Evolutionary conservation across 768 basidiomycete genomes (phyloP), one percentile per base, ranked within the genome.

Genomic region (Termitomyces sp.): DNA sequence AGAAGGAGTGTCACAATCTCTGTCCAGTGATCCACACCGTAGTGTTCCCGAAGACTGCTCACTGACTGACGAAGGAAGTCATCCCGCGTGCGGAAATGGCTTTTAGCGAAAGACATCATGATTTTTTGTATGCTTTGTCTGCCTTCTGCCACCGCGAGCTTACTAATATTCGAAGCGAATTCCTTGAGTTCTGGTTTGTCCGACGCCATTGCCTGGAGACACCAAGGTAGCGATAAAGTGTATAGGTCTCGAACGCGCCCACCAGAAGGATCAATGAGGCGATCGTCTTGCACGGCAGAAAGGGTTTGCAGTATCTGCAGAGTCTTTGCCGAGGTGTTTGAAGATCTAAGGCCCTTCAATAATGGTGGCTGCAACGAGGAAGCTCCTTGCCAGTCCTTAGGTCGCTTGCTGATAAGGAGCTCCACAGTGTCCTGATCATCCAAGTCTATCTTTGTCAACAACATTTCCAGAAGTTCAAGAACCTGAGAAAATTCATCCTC

Each of bases 51-150:
- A 37, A 98, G 79, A 63, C 90, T 87, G 2, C 84, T 78, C 22
- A 93, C 86, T 0, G 92, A 93, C 67, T 97, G 93, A 5, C 92
- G 85, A 58, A 96, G 80, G 73, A 96, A 96, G 71, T 97, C 94
- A 53, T 98, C 94, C 65, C 87, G 87, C 2, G 93, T 93, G 48
- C 94, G 80, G 78, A 98, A 97, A 51, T 90, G 87, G 22, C 79
- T 77, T 70, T 92, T 92, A 55, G 90, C 84, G 64, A 95, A 95
- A 3, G 92, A 94, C 4, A 79, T 86, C 88, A 96, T 90, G 65
- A 98, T 90, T 48, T 90, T 87, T 53, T 84, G 79, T 64, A 97
- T 90, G 64, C 87, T 90, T n/a, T 82, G 79, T 29, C 86, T 81
- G 27, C 84, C 86, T 62, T 92, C 88, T 48, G 74, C 69, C 41